Evolutionary conservation across 768 basidiomycete species (phyloP).

Genomic region (Podaxis sp.): DNA sequence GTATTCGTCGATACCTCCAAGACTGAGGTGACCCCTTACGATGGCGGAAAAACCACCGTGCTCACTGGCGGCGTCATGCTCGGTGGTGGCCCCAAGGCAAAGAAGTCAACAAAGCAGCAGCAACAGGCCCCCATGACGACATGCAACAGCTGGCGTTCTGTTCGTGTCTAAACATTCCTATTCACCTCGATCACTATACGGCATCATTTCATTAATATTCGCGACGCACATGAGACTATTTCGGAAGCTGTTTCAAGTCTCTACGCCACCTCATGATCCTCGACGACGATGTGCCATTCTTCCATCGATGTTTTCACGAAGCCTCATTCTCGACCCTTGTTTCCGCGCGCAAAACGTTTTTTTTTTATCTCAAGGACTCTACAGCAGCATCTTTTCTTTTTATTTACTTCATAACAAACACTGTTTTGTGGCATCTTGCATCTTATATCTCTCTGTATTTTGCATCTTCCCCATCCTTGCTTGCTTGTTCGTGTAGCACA

Average conservation of each 20-base stretch:
- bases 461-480: slow-evolving; percentile 5
- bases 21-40: slow-evolving; percentile 79
- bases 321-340: slow-evolving; percentile 20
- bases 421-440: slow-evolving; percentile 10
- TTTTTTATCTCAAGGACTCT: slow-evolving; percentile 12
- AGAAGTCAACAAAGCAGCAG: slow-evolving; percentile 17
- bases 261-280: slow-evolving; percentile 13
- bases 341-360: slow-evolving; percentile 11
- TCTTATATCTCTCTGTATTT: slow-evolving; percentile 12
- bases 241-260: slow-evolving; percentile 19
- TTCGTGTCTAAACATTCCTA: slow-evolving; percentile 36
- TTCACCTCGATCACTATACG: slow-evolving; percentile 4
- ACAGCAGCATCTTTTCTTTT: slow-evolving; percentile 5
- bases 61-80: slow-evolving; percentile 89
- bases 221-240: slow-evolving; percentile 17
- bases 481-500: slow-evolving; percentile 8
- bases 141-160: slow-evolving; percentile 53
- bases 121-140: slow-evolving; percentile 25
- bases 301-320: slow-evolving; percentile 16
- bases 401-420: slow-evolving; percentile 9
- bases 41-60: slow-evolving; percentile 85
- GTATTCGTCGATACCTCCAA: slow-evolving; percentile 73
- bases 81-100: slow-evolving; percentile 41
- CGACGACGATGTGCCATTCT: slow-evolving; percentile 4
- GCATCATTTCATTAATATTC: slow-evolving; percentile 14